A percentile compares a stretch with the other conserved stretches of the same genome.
These are phyloP conservation scores for Hymenoscyphus fraxineus DNA, from an alignment of 2,329 filamentous ascomycete species.

Conservation along the genomic window DNA sequence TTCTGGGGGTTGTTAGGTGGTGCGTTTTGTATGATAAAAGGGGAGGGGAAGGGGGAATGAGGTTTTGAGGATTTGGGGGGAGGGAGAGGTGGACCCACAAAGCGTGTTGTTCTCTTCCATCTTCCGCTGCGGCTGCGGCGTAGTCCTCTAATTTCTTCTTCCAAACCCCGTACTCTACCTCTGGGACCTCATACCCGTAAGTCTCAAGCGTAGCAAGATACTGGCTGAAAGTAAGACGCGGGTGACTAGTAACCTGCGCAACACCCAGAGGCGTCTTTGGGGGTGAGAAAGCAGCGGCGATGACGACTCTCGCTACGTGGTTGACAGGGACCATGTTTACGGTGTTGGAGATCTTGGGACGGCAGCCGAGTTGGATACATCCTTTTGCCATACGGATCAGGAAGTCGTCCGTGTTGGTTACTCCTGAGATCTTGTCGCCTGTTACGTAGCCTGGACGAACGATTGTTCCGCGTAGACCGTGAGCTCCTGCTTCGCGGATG, in stretches of 20 bases:
- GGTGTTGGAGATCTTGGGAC: constrained; percentile 78
- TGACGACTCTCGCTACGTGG: constrained; percentile 77
- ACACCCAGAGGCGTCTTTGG: constrained; percentile 41
- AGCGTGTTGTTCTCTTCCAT: constrained; percentile 58
- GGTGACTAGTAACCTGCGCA: constrained; percentile 75
- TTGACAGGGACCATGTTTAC: constrained; percentile 87
- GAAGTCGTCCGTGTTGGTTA: constrained; percentile 84
- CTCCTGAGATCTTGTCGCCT: constrained; percentile 67
- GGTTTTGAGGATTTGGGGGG: neutral
- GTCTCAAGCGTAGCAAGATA: constrained; percentile 65
- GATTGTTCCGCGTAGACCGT: constrained; percentile 72
- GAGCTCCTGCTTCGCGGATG: constrained; percentile 70
- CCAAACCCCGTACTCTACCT: constrained; percentile 67
- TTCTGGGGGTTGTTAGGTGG: constrained; percentile 19
- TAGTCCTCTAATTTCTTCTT: constrained; percentile 58
- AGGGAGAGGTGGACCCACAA: constrained; percentile 42
- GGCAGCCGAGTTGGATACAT: constrained; percentile 70
- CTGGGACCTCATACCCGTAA: constrained; percentile 69
- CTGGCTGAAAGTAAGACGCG: constrained; percentile 71
- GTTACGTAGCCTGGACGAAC: constrained; percentile 83
- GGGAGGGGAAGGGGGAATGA: too few relatives aligned
- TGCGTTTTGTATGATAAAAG: neutral
- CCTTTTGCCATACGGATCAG: constrained; percentile 82
- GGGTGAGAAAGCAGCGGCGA: constrained; percentile 59
- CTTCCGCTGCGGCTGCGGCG: constrained; percentile 44